A percentile compares a stretch with the other conserved stretches of the same genome.
phyloP scores from a whole-genome alignment of 495 filamentous ascomycete species.

The Penicillium roqueforti region DNA sequence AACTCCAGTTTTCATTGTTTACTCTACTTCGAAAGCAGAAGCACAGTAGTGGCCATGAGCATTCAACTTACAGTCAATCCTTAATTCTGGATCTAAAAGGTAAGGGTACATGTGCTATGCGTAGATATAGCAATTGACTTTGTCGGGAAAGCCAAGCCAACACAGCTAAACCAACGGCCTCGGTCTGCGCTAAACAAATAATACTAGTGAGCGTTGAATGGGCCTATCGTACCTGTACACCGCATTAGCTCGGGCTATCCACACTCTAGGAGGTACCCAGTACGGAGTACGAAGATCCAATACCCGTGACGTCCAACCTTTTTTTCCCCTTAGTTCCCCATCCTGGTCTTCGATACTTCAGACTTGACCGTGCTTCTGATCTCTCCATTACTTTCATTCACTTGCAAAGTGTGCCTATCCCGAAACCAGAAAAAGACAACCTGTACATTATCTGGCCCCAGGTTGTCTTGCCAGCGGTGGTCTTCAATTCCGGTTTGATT shows the following conservation, averaged over 20 bases:
- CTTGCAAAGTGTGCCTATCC: neutral
- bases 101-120: neutral
- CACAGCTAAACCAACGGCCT: neutral
- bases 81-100: neutral
- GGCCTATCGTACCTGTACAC: conserved; percentile 9
- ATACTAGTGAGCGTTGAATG: neutral
- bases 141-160: neutral
- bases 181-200: neutral
- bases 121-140: neutral
- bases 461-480: conserved; percentile 29
- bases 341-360: conserved; percentile 13
- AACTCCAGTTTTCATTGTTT: too few relatives aligned
- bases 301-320: conserved; percentile 15
- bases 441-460: conserved; percentile 12
- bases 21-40: too few relatives aligned
- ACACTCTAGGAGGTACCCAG: conserved; percentile 5
- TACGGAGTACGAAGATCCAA: conserved; percentile 8
- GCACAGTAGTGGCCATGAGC: too few relatives aligned
- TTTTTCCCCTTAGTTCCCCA: conserved; percentile 17
- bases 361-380: conserved; percentile 18
- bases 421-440: neutral
- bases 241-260: conserved; percentile 8
- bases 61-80: too few relatives aligned
- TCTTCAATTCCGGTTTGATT: conserved; percentile 31
- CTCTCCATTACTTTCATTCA: conserved; percentile 8